Base-by-base conservation (phyloP, 2,329 filamentous ascomycete genomes). In the Colletotrichum tropicale region DNA sequence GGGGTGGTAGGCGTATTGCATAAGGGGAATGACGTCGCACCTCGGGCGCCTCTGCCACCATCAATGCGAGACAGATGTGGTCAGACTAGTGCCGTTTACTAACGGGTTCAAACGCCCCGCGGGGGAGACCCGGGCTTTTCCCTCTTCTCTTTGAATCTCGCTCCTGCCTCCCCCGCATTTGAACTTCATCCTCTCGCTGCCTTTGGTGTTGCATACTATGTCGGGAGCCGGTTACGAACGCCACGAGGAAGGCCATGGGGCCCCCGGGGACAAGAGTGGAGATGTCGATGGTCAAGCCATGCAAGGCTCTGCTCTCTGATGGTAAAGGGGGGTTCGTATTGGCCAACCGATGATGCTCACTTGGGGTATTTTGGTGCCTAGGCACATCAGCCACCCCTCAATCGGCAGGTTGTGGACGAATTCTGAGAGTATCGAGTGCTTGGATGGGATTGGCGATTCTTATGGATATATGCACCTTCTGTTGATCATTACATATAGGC, bases 21-120 rank as follows among this genome's bases (percentile, higher is more conserved):
- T 66, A 62, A 73, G 32, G 55, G n/a, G 48, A 58, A 75, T 75
- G 70, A 75, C 74, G 74, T 75, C 74, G 74, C 70, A 68, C 64
- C 58, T 75, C 64, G 64, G 70, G 43, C 70, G 74, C 48, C 60
- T 75, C 70, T 32, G 64, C 58, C 65, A 69, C 36, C 64, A 75
- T 73, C 43, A 75, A 75, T 75, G 73, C 64, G 73, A 75, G 73
- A 75, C 70, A 65, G 73, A 65, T 75, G 62, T 64, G 62, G 64
- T 73, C 70, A 66, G 73, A 73, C 43, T 26, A 21, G 56, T 67
- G 62, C 58, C 56, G 62, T 67, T 68, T 56, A 64, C 18, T 16
- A 72, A 61, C 43, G 43, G 70, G 21, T 65, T 68, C 43, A 56
- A 65, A 68, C 48, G 70, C 70, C 67, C 48, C 30, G 43, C 74